Evolutionary conservation across 768 basidiomycete species (phyloP).

Genomic region (Tephrocybe sp.): DNA sequence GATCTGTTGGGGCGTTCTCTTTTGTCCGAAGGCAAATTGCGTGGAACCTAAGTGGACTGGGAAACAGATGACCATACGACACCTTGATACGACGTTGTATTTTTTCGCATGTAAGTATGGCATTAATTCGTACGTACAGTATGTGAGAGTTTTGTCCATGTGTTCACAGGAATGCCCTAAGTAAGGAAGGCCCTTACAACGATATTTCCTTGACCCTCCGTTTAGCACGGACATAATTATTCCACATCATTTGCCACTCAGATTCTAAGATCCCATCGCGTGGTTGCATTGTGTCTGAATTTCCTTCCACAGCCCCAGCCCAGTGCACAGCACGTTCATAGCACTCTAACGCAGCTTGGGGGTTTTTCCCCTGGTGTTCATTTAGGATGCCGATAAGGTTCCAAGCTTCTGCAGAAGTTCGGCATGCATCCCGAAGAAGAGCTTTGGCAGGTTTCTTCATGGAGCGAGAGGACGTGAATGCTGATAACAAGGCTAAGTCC

Average conservation of each 20-base stretch:
- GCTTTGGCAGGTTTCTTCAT: constrained; percentile 54
- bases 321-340: constrained; percentile 70
- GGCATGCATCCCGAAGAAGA: constrained; percentile 65
- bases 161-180: background rate
- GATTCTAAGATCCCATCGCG: constrained; percentile 52
- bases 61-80: constrained; percentile 16
- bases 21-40: constrained; percentile 12
- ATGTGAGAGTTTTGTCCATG: no score
- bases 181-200: constrained; percentile 1
- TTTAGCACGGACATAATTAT: constrained; percentile 56
- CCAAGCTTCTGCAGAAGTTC: constrained; percentile 75
- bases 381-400: constrained; percentile 65
- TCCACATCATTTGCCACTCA: constrained; percentile 60
- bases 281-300: constrained; percentile 33
- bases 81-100: no score
- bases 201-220: constrained; percentile 11
- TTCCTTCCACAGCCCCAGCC: constrained; percentile 47
- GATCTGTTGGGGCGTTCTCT: constrained; percentile 15
- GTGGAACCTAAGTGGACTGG: constrained; percentile 21
- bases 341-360: constrained; percentile 49
- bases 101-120: no score
- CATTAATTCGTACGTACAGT: no score
- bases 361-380: constrained; percentile 40
- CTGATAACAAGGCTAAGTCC: constrained; percentile 34
- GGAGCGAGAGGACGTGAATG: constrained; percentile 43